Percentiles rank a stretch among this genome's conserved stretches.
Conservation (phyloP, 306 rosid species). For the Prunus padus region DNA sequence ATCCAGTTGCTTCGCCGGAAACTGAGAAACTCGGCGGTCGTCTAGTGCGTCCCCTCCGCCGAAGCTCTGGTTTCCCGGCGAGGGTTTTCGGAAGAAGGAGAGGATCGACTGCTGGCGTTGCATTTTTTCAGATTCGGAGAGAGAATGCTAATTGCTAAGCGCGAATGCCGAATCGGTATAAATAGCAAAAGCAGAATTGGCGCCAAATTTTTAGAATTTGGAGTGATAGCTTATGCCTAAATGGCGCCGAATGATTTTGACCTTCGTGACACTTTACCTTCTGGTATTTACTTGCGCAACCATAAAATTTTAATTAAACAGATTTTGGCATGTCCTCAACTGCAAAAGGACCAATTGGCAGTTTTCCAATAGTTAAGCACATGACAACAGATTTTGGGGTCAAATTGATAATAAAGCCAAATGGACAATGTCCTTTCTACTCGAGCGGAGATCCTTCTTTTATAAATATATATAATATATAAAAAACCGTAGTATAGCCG, state of each 20-base stretch:
- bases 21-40: slow-evolving; percentile 21
- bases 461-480: too few relatives aligned
- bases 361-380: neutral
- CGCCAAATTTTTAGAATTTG: slow-evolving; percentile 25
- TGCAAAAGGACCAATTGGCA: neutral
- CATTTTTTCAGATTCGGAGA: slow-evolving; percentile 39
- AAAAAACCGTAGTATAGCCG: too few relatives aligned
- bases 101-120: slow-evolving; percentile 84
- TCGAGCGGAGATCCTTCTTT: too few relatives aligned
- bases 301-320: too few relatives aligned
- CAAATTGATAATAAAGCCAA: too few relatives aligned
- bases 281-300: neutral
- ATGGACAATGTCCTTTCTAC: too few relatives aligned
- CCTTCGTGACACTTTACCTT: slow-evolving; percentile 1
- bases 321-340: neutral
- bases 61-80: slow-evolving; percentile 39
- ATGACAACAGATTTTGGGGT: too few relatives aligned
- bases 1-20: slow-evolving; percentile 23
- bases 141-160: neutral
- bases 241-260: neutral
- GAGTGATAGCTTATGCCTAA: neutral
- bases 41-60: slow-evolving; percentile 1
- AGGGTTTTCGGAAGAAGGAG: slow-evolving; percentile 65
- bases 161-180: neutral
- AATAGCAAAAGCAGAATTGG: slow-evolving; percentile 13